phyloP scores from a whole-genome alignment of 225 moss, liverwort and hornwort genomes.

The Asterella californica region DNA sequence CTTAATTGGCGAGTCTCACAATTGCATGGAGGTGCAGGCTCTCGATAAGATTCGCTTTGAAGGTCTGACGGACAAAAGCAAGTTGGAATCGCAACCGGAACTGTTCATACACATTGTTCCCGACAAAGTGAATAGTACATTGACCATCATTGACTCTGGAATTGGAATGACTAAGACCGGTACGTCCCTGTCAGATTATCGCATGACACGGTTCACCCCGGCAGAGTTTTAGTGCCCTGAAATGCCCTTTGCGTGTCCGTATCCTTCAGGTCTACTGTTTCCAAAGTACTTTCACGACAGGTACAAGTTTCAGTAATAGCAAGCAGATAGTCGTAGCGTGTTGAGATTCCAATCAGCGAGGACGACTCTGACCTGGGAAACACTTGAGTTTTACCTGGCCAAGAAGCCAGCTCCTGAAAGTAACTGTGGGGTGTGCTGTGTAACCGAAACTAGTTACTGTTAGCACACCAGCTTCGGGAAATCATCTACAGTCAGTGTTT shows the following conservation, averaged over 20 bases:
- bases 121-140: slow-evolving; percentile 34
- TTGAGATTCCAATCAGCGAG: background rate
- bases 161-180: slow-evolving; percentile 49
- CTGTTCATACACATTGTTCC: slow-evolving; percentile 34
- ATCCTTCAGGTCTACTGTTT: too few relatives aligned
- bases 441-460: background rate
- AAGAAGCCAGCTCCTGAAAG: background rate
- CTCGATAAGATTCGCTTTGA: slow-evolving; percentile 52
- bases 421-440: background rate
- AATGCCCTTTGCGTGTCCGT: background rate
- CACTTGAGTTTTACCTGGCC: background rate
- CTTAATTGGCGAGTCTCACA: background rate
- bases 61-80: slow-evolving; percentile 45
- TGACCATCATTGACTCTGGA: slow-evolving; percentile 44
- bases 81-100: slow-evolving; percentile 44
- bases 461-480: background rate
- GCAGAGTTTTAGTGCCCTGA: too few relatives aligned
- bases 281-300: too few relatives aligned
- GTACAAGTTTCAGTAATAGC: too few relatives aligned
- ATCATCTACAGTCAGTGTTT: background rate
- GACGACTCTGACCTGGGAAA: background rate
- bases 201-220: too few relatives aligned
- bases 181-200: background rate
- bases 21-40: slow-evolving; percentile 26
- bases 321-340: background rate